Percentiles rank a stretch among this genome's conserved stretches.
These are phyloP conservation scores for Funneliformis mosseae DNA, from an alignment of 192 early-diverging fungal species.

Conservation along the genomic window DNA sequence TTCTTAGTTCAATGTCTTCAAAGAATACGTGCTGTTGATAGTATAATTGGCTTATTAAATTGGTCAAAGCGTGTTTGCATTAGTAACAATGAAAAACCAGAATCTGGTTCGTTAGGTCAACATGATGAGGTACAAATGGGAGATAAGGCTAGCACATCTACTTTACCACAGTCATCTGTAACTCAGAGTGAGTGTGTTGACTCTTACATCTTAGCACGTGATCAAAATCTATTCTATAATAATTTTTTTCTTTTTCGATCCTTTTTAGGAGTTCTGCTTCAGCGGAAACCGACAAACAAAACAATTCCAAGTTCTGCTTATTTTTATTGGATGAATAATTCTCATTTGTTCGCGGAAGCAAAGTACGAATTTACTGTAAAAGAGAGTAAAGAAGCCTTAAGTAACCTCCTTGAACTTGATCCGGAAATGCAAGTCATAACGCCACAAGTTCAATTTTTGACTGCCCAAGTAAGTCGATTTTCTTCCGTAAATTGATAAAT, in stretches of 20 bases:
- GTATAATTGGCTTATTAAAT: slow-evolving; percentile 43
- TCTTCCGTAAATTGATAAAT: not conserved
- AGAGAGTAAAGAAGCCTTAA: slow-evolving; percentile 12
- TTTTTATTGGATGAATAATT: slow-evolving; percentile 20
- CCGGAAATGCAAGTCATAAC: not conserved
- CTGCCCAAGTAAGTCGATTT: slow-evolving; percentile 10
- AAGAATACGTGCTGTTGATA: slow-evolving; percentile 35
- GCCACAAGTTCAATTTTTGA: slow-evolving; percentile 22
- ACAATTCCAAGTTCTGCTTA: not conserved
- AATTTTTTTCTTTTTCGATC: not conserved
- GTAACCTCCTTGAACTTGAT: slow-evolving; percentile 6
- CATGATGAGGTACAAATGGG: not conserved
- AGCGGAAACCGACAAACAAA: not conserved
- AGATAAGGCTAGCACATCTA: not conserved
- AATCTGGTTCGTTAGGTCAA: not conserved
- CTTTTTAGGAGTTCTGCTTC: not conserved
- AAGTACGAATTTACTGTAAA: slow-evolving; percentile 21
- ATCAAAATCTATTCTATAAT: not conserved
- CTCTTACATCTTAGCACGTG: not conserved
- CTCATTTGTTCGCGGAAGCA: slow-evolving; percentile 17
- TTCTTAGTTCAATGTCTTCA: slow-evolving; percentile 39
- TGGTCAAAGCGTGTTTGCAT: slow-evolving; percentile 41
- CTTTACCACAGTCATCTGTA: not conserved
- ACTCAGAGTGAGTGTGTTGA: not conserved
- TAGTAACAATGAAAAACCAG: not conserved